Evolutionary conservation across 2,329 filamentous ascomycete species (phyloP).

Genomic region (Fusarium subglutinans): DNA sequence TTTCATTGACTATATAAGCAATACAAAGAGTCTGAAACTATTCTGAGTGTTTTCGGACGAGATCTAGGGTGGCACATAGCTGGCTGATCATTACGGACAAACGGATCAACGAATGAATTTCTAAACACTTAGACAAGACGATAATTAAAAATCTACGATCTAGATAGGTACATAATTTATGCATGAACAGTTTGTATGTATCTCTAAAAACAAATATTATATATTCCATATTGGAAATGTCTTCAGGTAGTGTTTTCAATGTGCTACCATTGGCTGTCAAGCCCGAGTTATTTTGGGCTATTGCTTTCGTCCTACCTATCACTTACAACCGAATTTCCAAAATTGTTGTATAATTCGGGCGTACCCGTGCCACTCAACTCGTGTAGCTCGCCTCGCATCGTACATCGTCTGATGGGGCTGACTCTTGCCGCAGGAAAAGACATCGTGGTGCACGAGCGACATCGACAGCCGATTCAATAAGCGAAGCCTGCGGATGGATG

Average conservation of each 20-base stretch:
- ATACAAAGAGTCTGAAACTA: not conserved
- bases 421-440: slow-evolving; percentile 32
- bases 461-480: slow-evolving; percentile 34
- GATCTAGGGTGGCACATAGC: not conserved
- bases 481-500: slow-evolving; percentile 33
- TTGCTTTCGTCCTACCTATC: slow-evolving; percentile 17
- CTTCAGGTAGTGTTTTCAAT: not conserved
- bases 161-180: not conserved
- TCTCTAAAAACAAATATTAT: not conserved
- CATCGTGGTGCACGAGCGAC: slow-evolving; percentile 18
- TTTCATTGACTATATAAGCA: not conserved
- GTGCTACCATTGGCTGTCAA: not conserved
- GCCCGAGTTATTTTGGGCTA: slow-evolving; percentile 22
- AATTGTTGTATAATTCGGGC: slow-evolving; percentile 1
- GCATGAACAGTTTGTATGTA: not conserved
- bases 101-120: not conserved
- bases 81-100: not conserved
- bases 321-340: slow-evolving; percentile 9
- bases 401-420: slow-evolving; percentile 32
- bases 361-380: slow-evolving; percentile 16
- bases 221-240: not conserved
- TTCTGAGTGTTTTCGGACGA: not conserved
- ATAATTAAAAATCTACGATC: not conserved
- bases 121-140: not conserved
- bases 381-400: slow-evolving; percentile 21